Evolutionary conservation across 352 stramenopile species (phyloP).

Genomic region (Globisporangium perplexum): DNA sequence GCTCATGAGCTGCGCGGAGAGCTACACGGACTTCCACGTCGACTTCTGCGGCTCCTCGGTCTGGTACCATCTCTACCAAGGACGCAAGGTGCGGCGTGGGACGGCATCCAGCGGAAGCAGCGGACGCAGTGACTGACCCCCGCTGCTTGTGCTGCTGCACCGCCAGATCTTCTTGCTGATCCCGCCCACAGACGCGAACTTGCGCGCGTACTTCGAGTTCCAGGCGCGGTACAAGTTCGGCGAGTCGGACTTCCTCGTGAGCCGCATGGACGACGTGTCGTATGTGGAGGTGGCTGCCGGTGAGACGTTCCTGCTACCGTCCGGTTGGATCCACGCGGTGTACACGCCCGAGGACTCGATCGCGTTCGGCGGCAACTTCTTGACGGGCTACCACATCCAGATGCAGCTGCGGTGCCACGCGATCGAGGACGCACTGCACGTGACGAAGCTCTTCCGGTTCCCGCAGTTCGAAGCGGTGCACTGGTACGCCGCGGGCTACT

Average conservation of each 20-base stretch:
- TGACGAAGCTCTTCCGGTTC: slow-evolving; percentile 25
- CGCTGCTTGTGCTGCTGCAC: background rate
- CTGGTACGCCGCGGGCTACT: slow-evolving; percentile 32
- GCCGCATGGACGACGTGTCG: slow-evolving; percentile 23
- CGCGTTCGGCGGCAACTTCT: slow-evolving; percentile 37
- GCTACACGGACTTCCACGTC: slow-evolving; percentile 41
- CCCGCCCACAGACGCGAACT: slow-evolving; percentile 28
- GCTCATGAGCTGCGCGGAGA: slow-evolving; percentile 35
- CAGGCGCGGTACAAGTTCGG: slow-evolving; percentile 19
- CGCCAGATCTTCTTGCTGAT: slow-evolving; percentile 34
- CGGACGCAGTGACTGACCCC: background rate
- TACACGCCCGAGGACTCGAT: slow-evolving; percentile 39
- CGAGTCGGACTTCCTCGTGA: slow-evolving; percentile 17
- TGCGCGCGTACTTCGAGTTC: slow-evolving; percentile 24
- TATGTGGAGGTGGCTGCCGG: slow-evolving; percentile 25
- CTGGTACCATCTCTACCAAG: slow-evolving; percentile 39
- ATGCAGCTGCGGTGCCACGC: slow-evolving; percentile 27
- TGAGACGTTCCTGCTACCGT: slow-evolving; percentile 37
- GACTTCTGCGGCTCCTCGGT: slow-evolving; percentile 39
- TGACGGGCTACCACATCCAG: slow-evolving; percentile 30
- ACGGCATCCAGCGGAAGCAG: background rate
- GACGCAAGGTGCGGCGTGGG: slow-evolving; percentile 20
- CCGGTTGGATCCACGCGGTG: slow-evolving; percentile 40
- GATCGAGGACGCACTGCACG: slow-evolving; percentile 21
- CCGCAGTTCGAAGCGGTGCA: slow-evolving; percentile 26